Evolutionary conservation across 2,329 filamentous ascomycete genomes (phyloP).

Genomic region (Penicillium sp.): DNA sequence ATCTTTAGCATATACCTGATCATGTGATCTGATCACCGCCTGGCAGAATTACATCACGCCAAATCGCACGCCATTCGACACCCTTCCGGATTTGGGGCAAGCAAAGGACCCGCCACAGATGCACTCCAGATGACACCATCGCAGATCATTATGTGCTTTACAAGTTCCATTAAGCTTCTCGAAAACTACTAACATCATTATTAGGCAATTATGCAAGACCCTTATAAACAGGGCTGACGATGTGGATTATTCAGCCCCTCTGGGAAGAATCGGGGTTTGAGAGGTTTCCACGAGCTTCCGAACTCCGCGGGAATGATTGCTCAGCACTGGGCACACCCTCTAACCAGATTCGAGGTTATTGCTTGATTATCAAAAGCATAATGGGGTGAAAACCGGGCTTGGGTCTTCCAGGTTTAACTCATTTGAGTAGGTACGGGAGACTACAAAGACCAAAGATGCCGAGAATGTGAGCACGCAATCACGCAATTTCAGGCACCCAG

Average conservation of each 20-base stretch:
- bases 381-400: not conserved
- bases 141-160: slow-evolving; percentile 1
- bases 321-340: not conserved
- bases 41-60: not conserved
- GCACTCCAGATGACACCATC: slow-evolving; percentile 1
- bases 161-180: not conserved
- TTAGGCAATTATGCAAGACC: not conserved
- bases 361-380: not conserved
- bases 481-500: not conserved
- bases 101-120: not conserved
- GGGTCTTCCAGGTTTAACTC: not conserved
- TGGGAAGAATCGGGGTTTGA: not conserved
- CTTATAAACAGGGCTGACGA: not conserved
- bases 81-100: not conserved
- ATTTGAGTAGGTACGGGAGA: not conserved
- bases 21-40: not conserved
- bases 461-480: not conserved
- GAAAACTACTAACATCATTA: not conserved
- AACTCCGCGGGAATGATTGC: not conserved
- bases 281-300: not conserved
- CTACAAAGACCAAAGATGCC: not conserved
- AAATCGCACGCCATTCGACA: not conserved
- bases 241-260: not conserved
- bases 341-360: not conserved
- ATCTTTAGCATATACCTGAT: not conserved